These are phyloP conservation scores for Fistulinella cinereoalba DNA, from an alignment of 1,284 basidiomycete genomes.

Conservation along the genomic window DNA sequence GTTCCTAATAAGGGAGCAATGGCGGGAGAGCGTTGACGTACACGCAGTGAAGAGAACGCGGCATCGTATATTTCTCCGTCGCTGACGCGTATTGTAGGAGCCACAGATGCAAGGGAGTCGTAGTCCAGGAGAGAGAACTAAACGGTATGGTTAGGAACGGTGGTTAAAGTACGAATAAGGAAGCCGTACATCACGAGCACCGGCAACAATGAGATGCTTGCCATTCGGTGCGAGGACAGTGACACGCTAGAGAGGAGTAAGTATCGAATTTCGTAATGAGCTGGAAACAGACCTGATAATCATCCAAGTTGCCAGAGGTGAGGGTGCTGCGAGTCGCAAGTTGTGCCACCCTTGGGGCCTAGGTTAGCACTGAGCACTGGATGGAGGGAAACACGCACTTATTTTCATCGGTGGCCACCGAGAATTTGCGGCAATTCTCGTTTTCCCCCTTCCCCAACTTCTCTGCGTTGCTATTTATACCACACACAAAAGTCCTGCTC, in stretches of 20 bases:
- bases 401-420: constrained; percentile 48
- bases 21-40: constrained; percentile 29
- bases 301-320: constrained; percentile 55
- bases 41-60: constrained; percentile 53
- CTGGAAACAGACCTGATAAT: constrained; percentile 68
- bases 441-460: constrained; percentile 66
- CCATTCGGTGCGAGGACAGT: constrained; percentile 70
- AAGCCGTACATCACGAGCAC: constrained; percentile 54
- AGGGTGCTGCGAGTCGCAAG: constrained; percentile 63
- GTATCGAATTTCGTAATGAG: not conserved
- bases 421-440: constrained; percentile 78
- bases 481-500: constrained; percentile 65
- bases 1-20: constrained; percentile 4
- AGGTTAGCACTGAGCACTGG: constrained; percentile 9
- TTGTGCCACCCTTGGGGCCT: constrained; percentile 47
- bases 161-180: not conserved
- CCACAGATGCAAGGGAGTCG: constrained; percentile 56
- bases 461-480: constrained; percentile 76
- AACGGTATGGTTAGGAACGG: constrained; percentile 16
- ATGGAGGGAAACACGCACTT: constrained; percentile 11
- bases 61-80: constrained; percentile 76
- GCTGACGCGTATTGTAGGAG: constrained; percentile 45
- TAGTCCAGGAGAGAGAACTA: constrained; percentile 70
- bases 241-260: constrained; percentile 60
- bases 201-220: constrained; percentile 58